These are phyloP conservation scores for Auricularia heimuer DNA, from an alignment of 768 basidiomycete genomes.

Conservation along the genomic window DNA sequence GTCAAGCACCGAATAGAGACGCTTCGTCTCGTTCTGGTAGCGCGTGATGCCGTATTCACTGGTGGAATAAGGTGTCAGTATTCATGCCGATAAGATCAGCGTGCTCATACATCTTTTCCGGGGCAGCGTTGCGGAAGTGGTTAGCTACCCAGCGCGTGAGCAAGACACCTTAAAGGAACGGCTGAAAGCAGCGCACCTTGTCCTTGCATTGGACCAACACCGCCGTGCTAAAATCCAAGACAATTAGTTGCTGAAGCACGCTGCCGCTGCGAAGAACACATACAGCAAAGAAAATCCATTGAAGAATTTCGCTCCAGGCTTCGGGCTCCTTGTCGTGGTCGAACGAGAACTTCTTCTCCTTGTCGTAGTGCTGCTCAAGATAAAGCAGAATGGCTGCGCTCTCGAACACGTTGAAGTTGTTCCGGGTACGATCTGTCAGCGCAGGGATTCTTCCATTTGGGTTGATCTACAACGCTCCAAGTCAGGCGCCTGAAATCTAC, in stretches of 20 bases:
- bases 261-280: neutral
- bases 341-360: conserved; percentile 31
- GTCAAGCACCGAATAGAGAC: conserved; percentile 77
- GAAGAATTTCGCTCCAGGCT: conserved; percentile 22
- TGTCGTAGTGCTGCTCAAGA: conserved; percentile 36
- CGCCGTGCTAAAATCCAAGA: conserved; percentile 47
- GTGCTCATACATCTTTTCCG: conserved; percentile 39
- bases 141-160: conserved; percentile 33
- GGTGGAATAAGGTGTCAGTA: neutral
- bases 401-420: conserved; percentile 26
- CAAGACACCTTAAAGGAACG: neutral
- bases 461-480: conserved; percentile 12
- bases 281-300: conserved; percentile 37
- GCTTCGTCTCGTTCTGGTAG: conserved; percentile 70
- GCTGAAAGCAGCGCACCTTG: conserved; percentile 29
- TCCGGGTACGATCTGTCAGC: conserved; percentile 42
- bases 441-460: conserved; percentile 51
- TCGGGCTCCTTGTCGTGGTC: conserved; percentile 14
- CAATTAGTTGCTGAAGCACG: neutral
- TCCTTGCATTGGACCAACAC: conserved; percentile 83
- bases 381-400: conserved; percentile 34
- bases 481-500: too few species aligned
- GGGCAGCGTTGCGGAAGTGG: conserved; percentile 58
- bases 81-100: neutral
- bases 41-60: conserved; percentile 33